phyloP scores from a whole-genome alignment of 441 rosid species.

The Rhodomyrtus psidioides region DNA sequence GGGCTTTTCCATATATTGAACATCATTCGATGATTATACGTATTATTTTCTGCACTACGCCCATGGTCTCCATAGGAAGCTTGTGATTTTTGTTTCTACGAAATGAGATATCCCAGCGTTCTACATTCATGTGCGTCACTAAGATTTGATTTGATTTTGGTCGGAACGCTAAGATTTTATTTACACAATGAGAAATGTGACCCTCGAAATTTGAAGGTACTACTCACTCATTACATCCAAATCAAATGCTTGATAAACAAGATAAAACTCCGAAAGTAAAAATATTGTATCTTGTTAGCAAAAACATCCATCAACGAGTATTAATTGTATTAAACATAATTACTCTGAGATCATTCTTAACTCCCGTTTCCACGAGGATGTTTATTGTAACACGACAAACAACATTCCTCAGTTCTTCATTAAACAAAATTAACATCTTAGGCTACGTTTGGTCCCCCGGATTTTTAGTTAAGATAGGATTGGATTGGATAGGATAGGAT shows the following conservation, averaged over 20 bases:
- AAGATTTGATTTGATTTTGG: no score
- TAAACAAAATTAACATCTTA: neutral
- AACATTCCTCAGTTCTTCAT: neutral
- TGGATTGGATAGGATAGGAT: no score
- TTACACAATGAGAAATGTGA: neutral
- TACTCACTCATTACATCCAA: neutral
- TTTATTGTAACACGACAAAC: neutral
- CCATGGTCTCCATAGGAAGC: neutral
- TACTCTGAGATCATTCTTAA: neutral
- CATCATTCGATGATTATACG: no score
- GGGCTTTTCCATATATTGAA: neutral
- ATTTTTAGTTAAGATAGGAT: no score
- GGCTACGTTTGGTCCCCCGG: no score
- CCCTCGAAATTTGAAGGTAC: neutral
- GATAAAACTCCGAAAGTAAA: neutral
- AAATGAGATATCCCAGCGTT: neutral
- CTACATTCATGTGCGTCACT: neutral
- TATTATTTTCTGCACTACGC: no score
- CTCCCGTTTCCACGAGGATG: neutral
- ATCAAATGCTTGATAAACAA: neutral
- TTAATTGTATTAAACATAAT: neutral
- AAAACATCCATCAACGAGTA: neutral
- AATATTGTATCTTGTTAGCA: neutral
- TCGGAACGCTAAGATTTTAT: neutral
- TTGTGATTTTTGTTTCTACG: neutral